Conservation (phyloP, 768 basidiomycete species). For the Stropharia rugosoannulata region DNA sequence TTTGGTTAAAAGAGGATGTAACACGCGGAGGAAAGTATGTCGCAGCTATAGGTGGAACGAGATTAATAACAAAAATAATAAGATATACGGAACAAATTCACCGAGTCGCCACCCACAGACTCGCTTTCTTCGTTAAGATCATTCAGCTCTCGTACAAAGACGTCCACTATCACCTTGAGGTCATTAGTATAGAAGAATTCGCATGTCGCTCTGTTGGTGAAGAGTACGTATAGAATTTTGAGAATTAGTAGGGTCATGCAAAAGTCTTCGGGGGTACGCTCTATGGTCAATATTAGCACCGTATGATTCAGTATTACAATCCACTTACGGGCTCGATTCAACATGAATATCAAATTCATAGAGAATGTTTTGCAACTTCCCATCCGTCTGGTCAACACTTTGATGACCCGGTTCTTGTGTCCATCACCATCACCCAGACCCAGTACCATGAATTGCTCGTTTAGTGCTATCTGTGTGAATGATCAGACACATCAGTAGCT, state of each 20-base stretch:
- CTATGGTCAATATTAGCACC: conserved; percentile 36
- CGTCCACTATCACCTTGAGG: conserved; percentile 92
- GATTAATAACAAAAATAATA: neutral
- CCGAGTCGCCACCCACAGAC: conserved; percentile 55
- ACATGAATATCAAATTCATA: conserved; percentile 98
- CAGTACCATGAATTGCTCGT: conserved; percentile 99
- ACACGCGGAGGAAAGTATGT: conserved; percentile 94
- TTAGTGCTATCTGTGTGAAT: conserved; percentile 72
- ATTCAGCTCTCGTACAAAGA: conserved; percentile 91
- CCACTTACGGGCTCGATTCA: conserved; percentile 89
- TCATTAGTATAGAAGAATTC: conserved; percentile 99
- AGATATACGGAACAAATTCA: neutral
- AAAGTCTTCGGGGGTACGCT: conserved; percentile 83
- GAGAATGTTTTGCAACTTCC: conserved; percentile 94
- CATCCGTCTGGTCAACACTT: conserved; percentile 79
- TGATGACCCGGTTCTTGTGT: conserved; percentile 74
- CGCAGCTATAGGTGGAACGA: conserved; percentile 54
- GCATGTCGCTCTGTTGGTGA: conserved; percentile 88
- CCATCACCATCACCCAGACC: conserved; percentile 47
- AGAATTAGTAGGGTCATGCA: conserved; percentile 94
- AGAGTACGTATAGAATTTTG: conserved; percentile 92
- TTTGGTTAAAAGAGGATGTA: conserved; percentile 92
- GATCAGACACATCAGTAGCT: neutral
- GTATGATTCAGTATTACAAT: neutral
- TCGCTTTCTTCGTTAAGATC: conserved; percentile 94